Evolutionary conservation across 2,329 filamentous ascomycete genomes (phyloP), one percentile per base, ranked within the genome.

Genomic region (Ceratocystis lukuohia): DNA sequence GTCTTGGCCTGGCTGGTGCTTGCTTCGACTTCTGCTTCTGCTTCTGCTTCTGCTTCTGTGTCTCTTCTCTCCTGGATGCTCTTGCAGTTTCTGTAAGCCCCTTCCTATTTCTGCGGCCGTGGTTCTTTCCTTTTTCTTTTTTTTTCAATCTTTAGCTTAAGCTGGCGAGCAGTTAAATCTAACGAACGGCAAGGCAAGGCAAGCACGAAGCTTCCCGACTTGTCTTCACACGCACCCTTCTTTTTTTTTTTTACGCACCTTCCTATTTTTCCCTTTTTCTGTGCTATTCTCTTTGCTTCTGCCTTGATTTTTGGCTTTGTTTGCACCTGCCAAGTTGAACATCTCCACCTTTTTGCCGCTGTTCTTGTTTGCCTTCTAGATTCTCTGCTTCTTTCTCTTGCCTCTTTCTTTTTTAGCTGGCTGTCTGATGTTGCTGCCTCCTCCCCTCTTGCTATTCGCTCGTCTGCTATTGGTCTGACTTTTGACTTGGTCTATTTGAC

Each of bases 31-130:
- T 50, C 46, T 25, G 7, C 46, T 50, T 6, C 20, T 50, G 46
- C 46, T 69, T 20, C 20, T 20, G 20, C 20, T 20, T 48, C 65
- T 65, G 67, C 67, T 62, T 66, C 61, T 50, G 62, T 46, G 69
- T 67, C 66, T 69, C 62, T 64, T 64, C 45, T 33, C 53, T 59
- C 0, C 67, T 69, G 46, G 69, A 67, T 8, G 62, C 64, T 68
- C 67, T 61, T 68, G 61, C 50, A 4, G 37, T 15, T 41, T 41
- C 37, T 41, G 37, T 41, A 41, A 41, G 37, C 37, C 37, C 20
- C 37, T 65, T 41, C 33, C 56, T 45, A n/a, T 65, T 65, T 65
- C 50, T 56, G 41, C 44, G 44, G 3, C 37, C 3, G 37, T 12
- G 37, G 8, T 22, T 64, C 17, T 33, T 64, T 30, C 22, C 3